Base-by-base conservation (phyloP, 306 rosid genomes). In the Sicyos baderoa region DNA sequence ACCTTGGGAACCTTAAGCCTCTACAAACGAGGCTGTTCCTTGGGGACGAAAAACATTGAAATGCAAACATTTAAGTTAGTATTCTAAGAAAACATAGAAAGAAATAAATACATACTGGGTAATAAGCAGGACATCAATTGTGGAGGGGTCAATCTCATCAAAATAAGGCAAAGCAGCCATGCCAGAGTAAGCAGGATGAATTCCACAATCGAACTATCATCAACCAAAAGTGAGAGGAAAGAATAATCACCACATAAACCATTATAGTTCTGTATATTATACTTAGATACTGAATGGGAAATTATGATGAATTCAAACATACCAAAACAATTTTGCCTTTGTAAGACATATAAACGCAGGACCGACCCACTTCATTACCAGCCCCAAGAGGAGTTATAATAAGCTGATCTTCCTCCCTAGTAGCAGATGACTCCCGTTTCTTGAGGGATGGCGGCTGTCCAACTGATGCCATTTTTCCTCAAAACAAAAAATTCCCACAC, bases 121-220 rank as follows among this genome's bases (percentile, higher is more conserved):
- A 37, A 93, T 80, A 77, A 93, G 97, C 59, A 93, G 96, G 9
- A 93, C 94, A 32, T 93, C 98, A 6, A 93, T 77, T 0, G 85
- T 80, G 16, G 97, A 93, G 37, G 98, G 98, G 70, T 93, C 98
- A 25, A 93, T 93, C 82, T 89, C 97, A 68, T 93, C 98, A 73
- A 92, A 92, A 78, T 89, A 89, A 0, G 98, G 98, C 76, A 92
- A 82, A 50, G 96, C 96, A 49, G 98, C 98, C 98, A 92, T 89
- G 68, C 98, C 96, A 1, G 90, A 93, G 54, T 85, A 93, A 45
- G 84, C 96, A 0, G 89, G 97, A 68, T 91, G 96, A 10, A 93
- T 93, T n/a, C 99, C 99, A 74, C 99, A 93, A 66, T 93, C 99
- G 54, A 93, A 93, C 91, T 86, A 60, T 9, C 21, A 62, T 45